Evolutionary conservation across 148 eudicot genomes (phyloP).

Genomic region (Rhododendron ovatum): DNA sequence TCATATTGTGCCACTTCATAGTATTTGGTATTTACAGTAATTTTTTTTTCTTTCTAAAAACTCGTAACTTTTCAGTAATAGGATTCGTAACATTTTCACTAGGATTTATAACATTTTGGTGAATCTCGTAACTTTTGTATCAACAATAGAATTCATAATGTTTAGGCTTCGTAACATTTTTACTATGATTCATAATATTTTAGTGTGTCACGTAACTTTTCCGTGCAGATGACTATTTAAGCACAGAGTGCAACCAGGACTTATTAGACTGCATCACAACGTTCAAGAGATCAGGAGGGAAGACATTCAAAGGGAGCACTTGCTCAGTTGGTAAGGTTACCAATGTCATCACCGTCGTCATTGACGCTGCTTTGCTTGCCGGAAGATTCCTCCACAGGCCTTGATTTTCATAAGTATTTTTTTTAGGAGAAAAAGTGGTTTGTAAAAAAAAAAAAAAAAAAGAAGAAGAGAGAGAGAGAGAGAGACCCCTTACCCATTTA

Average conservation of each 20-base stretch:
- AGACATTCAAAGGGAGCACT: constrained; percentile 46
- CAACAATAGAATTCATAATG: too few relatives aligned
- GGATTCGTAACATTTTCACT: too few relatives aligned
- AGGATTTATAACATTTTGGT: too few relatives aligned
- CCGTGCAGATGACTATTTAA: constrained; percentile 51
- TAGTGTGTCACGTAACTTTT: too few relatives aligned
- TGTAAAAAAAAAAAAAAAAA: neutral
- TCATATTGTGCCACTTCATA: too few relatives aligned
- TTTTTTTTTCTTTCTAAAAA: too few relatives aligned
- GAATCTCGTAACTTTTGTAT: too few relatives aligned
- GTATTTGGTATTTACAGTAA: too few relatives aligned
- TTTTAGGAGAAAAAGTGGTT: neutral
- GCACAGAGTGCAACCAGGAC: constrained; percentile 42
- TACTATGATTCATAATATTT: too few relatives aligned
- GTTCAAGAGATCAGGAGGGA: constrained; percentile 31
- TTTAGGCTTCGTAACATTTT: too few relatives aligned
- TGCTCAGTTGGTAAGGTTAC: constrained; percentile 47
- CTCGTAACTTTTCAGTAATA: too few relatives aligned
- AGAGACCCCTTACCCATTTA: neutral
- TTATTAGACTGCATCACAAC: constrained; percentile 38
- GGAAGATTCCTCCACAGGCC: constrained; percentile 24
- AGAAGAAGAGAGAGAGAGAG: neutral
- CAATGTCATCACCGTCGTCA: constrained; percentile 30
- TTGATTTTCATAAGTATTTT: neutral
- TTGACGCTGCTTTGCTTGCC: constrained; percentile 61